Evolutionary conservation across 2,329 filamentous ascomycete genomes (phyloP).

Genomic region (Colletotrichum sp.): DNA sequence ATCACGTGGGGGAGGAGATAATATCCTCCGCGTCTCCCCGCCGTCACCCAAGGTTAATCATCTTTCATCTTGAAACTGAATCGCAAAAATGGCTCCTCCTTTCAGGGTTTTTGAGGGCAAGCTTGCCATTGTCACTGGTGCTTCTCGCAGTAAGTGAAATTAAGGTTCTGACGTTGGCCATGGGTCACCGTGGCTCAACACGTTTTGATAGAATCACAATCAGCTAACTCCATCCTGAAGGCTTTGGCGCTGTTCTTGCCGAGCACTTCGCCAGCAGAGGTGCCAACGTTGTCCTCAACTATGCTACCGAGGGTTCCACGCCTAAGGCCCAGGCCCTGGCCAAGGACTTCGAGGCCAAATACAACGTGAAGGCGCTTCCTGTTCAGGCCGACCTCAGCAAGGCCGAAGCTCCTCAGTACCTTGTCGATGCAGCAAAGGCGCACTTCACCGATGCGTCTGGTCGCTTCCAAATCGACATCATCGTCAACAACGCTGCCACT

Average conservation of each 20-base stretch:
- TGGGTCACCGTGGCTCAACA: background rate
- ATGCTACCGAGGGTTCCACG: slow-evolving; percentile 53
- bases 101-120: slow-evolving; percentile 66
- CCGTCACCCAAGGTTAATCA: background rate
- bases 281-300: slow-evolving; percentile 71
- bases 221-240: slow-evolving; percentile 41
- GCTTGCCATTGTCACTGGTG: slow-evolving; percentile 78
- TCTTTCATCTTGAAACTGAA: background rate
- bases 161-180: background rate
- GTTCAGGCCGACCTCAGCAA: slow-evolving; percentile 75
- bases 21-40: background rate
- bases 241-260: slow-evolving; percentile 70
- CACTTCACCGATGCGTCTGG: slow-evolving; percentile 56
- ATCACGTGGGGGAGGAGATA: slow-evolving; percentile 5
- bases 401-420: slow-evolving; percentile 60
- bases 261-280: slow-evolving; percentile 76
- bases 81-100: slow-evolving; percentile 37
- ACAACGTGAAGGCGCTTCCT: slow-evolving; percentile 62
- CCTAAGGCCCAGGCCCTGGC: slow-evolving; percentile 44
- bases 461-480: slow-evolving; percentile 74
- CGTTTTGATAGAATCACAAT: background rate
- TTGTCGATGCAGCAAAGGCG: slow-evolving; percentile 63
- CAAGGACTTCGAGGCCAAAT: slow-evolving; percentile 46
- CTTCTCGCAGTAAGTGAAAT: slow-evolving; percentile 67
- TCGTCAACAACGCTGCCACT: slow-evolving; percentile 86